Evolutionary conservation across 2,329 filamentous ascomycete species (phyloP), one percentile per base, ranked within the genome.

Genomic region (Colletotrichum lini): DNA sequence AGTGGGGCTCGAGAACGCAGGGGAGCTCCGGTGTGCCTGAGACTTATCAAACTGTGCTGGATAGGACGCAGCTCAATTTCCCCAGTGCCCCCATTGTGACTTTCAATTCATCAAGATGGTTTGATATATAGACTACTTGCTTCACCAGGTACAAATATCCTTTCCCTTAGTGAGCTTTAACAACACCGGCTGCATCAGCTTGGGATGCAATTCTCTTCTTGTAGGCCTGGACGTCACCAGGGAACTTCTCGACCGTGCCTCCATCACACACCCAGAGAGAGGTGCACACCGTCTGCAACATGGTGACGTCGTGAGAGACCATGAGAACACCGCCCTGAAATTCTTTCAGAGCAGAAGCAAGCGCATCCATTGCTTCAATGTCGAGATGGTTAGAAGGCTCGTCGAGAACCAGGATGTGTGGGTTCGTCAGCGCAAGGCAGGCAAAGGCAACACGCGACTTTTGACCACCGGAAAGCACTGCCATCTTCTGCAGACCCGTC

Each of bases 301-400:
- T 98, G 1, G 96, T 98, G 65, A 99, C 96, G 80, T 99, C 96
- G 92, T 99, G 96, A 79, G 94, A 97, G 68, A 99, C 96, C 95
- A 99, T 98, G 77, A 99, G 86, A 67, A 99, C 95, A 81, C 96
- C 96, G 73, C 96, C 96, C 84, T 97, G 89, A 84, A 98, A 99
- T 74, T 92, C 90, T 76, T 91, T 89, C 76, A 99, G 86, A 18
- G 96, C 96, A 40, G 92, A 91, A 5, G 94, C 92, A 63, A 99
- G 86, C 13, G 96, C 96, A 81, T 99, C 96, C 96, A 99, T 98
- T 74, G 96, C 96, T 82, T 99, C 96, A 77, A 99, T 98, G 90
- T 99, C 96, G 77, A 99, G 86, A 83, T 99, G 96, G 86, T 99
- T 99, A 74, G 94, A 98, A 80, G 96, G 96, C 83, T 99, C 96